Evolutionary conservation across 2,329 filamentous ascomycete species (phyloP), one percentile per base, ranked within the genome.

Genomic region (Zymoseptoria brevis): DNA sequence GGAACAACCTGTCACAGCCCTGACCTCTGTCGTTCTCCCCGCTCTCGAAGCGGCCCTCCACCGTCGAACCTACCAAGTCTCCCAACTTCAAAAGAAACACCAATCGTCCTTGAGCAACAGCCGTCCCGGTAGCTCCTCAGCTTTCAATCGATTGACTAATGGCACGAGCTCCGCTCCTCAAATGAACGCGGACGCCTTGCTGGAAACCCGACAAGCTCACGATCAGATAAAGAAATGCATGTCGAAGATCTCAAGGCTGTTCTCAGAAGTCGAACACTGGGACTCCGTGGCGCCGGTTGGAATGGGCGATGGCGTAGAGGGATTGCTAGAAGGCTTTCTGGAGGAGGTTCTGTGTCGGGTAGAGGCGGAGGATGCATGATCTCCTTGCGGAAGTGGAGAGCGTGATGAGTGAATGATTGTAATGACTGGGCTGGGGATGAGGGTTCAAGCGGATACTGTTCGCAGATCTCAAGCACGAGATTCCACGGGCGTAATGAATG

Each of bases 261-360:
- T 96, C 74, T 87, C 87, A 70, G 91, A 96, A 72, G 90, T 99
- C 69, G 93, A 99, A 73, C 83, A 88, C 63, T 89, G 87, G 75
- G 94, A 99, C 74, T 88, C 87, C 72, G 83, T 86, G 50, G 88
- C 90, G 66, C 90, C 91, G 5, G 90, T 97, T 9, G 90, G 91
- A 0, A 96, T 97, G 93, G 93, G 91, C 0, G 87, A 90, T 51
- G 92, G 93, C 24, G 91, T 96, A 1, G 86, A 86, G 51, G 90
- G 89, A 0, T 95, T 97, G 67, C 75, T 97, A 7, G 94, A 99
- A 73, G 93, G 92, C 0, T 83, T 97, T 63, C 77, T 99, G 35
- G 94, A 99, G 73, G 94, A 99, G 78, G 87, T 99, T 22, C 77
- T 99, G 21, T 91, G 96, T 41, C 79, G 94, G 58, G 90, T 97